These are phyloP conservation scores for Neonectria faginata DNA, from an alignment of 2,329 filamentous ascomycete species.

Conservation along the genomic window DNA sequence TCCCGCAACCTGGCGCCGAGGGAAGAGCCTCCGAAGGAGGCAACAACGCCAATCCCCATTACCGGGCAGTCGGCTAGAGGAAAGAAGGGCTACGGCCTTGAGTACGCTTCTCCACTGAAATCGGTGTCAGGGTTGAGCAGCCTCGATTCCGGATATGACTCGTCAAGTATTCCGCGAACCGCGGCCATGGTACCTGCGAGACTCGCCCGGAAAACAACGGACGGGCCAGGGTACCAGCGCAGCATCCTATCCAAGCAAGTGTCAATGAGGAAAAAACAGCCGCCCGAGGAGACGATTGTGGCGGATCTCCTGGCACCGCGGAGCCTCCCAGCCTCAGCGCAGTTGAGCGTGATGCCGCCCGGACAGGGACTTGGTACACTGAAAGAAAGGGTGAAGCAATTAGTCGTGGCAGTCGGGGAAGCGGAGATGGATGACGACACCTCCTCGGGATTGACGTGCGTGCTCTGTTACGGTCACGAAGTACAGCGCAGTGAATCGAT, in stretches of 20 bases:
- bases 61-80: constrained; percentile 28
- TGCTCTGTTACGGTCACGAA: constrained; percentile 43
- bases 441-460: constrained; percentile 38
- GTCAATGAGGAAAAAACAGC: not conserved
- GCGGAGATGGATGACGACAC: constrained; percentile 36
- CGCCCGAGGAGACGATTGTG: not conserved
- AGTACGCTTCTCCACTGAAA: constrained; percentile 37
- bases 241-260: not conserved
- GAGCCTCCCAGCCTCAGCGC: constrained; percentile 31
- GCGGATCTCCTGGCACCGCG: constrained; percentile 34
- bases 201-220: constrained; percentile 34
- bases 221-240: constrained; percentile 17
- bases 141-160: constrained; percentile 45
- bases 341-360: constrained; percentile 9
- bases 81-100: constrained; percentile 30
- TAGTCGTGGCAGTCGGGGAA: constrained; percentile 21
- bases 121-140: constrained; percentile 41
- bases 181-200: constrained; percentile 36
- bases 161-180: constrained; percentile 38
- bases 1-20: constrained; percentile 39
- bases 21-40: constrained; percentile 26
- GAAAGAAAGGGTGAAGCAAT: constrained; percentile 15
- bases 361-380: not conserved
- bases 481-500: constrained; percentile 40
- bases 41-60: constrained; percentile 41